Evolutionary conservation across 352 stramenopile species (phyloP), one percentile per base, ranked within the genome.

Genomic region (Salisapilia sapeloensis): DNA sequence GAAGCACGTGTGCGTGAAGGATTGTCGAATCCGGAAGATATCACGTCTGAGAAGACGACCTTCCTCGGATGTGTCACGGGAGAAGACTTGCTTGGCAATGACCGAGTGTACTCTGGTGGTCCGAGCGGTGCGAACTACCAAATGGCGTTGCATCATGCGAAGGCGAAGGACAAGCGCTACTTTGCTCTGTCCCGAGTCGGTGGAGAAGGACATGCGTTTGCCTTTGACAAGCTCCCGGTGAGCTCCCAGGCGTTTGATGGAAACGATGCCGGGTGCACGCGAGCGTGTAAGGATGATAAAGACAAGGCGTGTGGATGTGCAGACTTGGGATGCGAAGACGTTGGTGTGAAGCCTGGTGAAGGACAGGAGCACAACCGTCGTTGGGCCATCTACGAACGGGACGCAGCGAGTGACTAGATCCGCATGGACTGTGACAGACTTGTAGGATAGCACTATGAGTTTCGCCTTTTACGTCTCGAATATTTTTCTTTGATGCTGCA

Each of bases 111-210:
- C 65, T 58, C 52, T 9, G 86, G 84, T 19, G 79, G 79, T 13
- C 37, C 75, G 3, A 92, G 63, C 25, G 84, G 82, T 22, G 84
- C 84, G 19, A 93, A 94, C 54, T 94, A 81, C 59, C 75, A 83
- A 43, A 49, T 96, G 35, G 84, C 84, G 17, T 48, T 84, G 42
- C 60, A 92, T 44, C 65, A 91, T 40, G 82, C 82, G 1, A 80
- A 80, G 49, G 50, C 43, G 24, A 76, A 83, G 40, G 44, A 60
- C 31, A 93, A 92, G 60, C 60, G 57, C 33, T 94, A 92, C 57
- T 89, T 94, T 33, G 79, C 79, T 15, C 40, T 93, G n/a, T 59
- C 82, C 11, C 60, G 76, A 18, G 60, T 80, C 15, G 72, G 67
- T 11, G 50, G 37, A 11, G 77, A 94, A 24, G 79, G 82, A 12